Percentiles rank a stretch among this genome's conserved stretches.
Evolutionary conservation across 495 filamentous ascomycete genomes (phyloP).

Genomic region (Hyaloscypha bicolor): DNA sequence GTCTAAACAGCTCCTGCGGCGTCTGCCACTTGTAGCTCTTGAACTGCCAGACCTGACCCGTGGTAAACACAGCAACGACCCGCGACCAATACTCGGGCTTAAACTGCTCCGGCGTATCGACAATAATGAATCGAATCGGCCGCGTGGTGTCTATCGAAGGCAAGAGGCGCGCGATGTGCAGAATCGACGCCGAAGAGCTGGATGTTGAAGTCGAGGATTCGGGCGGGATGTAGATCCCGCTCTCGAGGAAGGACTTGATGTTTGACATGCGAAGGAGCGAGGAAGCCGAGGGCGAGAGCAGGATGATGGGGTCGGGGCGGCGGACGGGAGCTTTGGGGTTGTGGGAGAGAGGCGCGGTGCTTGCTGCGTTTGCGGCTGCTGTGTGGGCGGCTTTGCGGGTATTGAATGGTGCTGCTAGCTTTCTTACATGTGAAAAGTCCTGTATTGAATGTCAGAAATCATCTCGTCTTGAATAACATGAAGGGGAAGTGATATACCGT

Average conservation of each 20-base stretch:
- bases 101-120: conserved; percentile 90
- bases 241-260: conserved; percentile 92
- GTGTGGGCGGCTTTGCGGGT: conserved; percentile 43
- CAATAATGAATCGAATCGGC: conserved; percentile 90
- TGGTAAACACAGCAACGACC: conserved; percentile 97
- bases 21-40: conserved; percentile 96
- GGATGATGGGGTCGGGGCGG: conserved; percentile 91
- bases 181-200: conserved; percentile 67
- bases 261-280: conserved; percentile 97
- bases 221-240: conserved; percentile 77
- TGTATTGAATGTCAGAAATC: conserved; percentile 37
- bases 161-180: conserved; percentile 79
- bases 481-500: conserved; percentile 59
- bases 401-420: conserved; percentile 74
- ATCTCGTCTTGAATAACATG: conserved; percentile 16
- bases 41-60: conserved; percentile 98
- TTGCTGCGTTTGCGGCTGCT: conserved; percentile 50
- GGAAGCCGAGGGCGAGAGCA: conserved; percentile 96
- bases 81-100: conserved; percentile 97
- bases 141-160: conserved; percentile 71
- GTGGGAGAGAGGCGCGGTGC: conserved; percentile 41
- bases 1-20: conserved; percentile 84
- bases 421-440: conserved; percentile 96
- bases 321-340: conserved; percentile 53
- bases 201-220: conserved; percentile 60